Conservation (phyloP, 2,329 filamentous ascomycete species). For the Aplosporella prunicola region DNA sequence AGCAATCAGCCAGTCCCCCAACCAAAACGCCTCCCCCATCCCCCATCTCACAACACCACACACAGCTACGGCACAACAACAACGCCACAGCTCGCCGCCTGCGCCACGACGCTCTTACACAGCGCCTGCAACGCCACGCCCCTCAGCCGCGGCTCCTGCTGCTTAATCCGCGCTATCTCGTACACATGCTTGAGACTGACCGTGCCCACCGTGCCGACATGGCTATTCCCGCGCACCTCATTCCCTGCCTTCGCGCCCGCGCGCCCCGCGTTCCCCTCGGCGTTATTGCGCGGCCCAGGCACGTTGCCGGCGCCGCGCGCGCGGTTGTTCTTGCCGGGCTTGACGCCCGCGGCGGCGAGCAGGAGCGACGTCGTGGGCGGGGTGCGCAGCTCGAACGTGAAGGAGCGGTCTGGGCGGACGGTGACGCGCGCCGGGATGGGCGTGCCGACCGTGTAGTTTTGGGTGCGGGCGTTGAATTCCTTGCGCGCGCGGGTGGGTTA, state of each 20-base stretch:
- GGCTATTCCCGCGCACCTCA: conserved; percentile 46
- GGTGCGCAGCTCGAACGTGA: conserved; percentile 86
- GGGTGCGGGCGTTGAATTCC: conserved; percentile 96
- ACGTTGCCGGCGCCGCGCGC: conserved; percentile 58
- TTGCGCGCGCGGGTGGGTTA: conserved; percentile 30
- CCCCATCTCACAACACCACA: neutral
- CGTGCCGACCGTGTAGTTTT: conserved; percentile 70
- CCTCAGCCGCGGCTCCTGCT: conserved; percentile 35
- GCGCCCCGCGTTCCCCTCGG: conserved; percentile 29
- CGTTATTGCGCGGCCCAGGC: conserved; percentile 35
- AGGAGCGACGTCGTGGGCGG: conserved; percentile 89
- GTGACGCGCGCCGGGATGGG: conserved; percentile 86
- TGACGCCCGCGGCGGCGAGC: conserved; percentile 70
- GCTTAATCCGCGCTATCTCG: conserved; percentile 97
- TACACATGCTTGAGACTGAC: conserved; percentile 92
- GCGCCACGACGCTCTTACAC: conserved; percentile 57
- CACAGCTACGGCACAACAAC: conserved; percentile 36
- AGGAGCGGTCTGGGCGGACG: conserved; percentile 85
- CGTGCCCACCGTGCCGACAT: conserved; percentile 68
- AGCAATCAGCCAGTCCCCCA: no score
- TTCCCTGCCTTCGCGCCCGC: conserved; percentile 17
- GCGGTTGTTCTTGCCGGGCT: conserved; percentile 62
- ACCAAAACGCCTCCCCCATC: neutral
- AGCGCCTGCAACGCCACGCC: conserved; percentile 80
- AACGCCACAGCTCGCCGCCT: conserved; percentile 42